phyloP scores from a whole-genome alignment of 495 filamentous ascomycete genomes.

The Neurospora sp. region DNA sequence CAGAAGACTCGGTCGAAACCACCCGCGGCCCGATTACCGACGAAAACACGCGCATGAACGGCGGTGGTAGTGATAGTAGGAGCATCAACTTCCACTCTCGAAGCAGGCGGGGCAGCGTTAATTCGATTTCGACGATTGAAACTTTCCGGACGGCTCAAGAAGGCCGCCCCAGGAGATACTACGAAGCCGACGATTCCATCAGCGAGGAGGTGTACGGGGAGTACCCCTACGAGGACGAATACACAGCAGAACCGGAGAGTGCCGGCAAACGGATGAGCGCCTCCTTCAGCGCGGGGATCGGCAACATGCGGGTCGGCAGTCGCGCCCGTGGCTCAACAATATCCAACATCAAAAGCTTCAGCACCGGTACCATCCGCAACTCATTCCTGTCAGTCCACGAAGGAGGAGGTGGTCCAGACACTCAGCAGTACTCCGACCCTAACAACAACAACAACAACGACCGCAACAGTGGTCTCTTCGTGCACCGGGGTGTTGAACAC shows the following conservation, averaged over 20 bases:
- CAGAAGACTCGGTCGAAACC: constrained; percentile 66
- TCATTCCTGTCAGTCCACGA: constrained; percentile 24
- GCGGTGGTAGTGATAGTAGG: neutral
- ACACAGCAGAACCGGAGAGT: constrained; percentile 16
- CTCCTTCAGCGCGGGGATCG: constrained; percentile 11
- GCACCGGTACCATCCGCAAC: constrained; percentile 4
- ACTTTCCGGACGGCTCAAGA: constrained; percentile 81
- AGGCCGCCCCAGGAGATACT: constrained; percentile 32
- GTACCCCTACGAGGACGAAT: constrained; percentile 11
- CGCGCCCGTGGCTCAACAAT: neutral
- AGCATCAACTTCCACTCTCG: neutral
- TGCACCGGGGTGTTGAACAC: constrained; percentile 28
- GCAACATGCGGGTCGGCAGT: neutral
- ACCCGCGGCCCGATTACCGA: constrained; percentile 42
- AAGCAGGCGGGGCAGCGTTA: constrained; percentile 46
- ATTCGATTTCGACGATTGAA: constrained; percentile 64
- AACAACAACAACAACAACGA: constrained; percentile 11
- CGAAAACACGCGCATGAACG: neutral
- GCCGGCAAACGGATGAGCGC: constrained; percentile 20
- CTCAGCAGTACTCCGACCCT: neutral
- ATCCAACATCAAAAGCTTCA: constrained; percentile 4
- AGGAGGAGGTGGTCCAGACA: constrained; percentile 4
- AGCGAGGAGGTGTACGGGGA: constrained; percentile 5
- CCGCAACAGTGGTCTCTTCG: constrained; percentile 11
- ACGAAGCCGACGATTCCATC: constrained; percentile 5